Conservation (phyloP, 106 monocot genomes). For the Cymbidium sinense region DNA sequence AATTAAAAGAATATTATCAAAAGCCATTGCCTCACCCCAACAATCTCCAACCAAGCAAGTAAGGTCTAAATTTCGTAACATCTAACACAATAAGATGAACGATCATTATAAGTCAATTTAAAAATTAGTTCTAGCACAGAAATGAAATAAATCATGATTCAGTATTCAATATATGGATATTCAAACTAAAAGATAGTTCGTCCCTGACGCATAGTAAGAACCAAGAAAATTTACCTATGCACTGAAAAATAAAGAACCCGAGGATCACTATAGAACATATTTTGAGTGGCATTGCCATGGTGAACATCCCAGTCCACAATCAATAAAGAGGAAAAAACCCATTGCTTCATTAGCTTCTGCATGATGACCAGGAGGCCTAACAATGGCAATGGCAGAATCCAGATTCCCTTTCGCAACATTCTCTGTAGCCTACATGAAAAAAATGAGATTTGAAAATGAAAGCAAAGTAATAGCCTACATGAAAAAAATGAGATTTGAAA, state of each 20-base stretch:
- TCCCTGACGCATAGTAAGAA: no score
- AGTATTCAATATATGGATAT: not conserved
- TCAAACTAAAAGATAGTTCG: not conserved
- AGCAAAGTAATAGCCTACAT: no score
- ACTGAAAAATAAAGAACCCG: slow-evolving; percentile 94
- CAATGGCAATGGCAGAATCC: slow-evolving; percentile 71
- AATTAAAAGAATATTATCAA: no score
- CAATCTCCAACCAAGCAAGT: not conserved
- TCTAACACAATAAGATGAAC: not conserved
- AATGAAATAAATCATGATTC: not conserved
- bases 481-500: not conserved
- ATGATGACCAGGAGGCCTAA: slow-evolving; percentile 98
- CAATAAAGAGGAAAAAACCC: slow-evolving; percentile 93
- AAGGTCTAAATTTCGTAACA: not conserved
- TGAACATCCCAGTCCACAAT: slow-evolving; percentile 99
- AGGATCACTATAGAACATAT: slow-evolving; percentile 81
- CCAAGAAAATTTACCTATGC: no score
- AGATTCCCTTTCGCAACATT: slow-evolving; percentile 76
- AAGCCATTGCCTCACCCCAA: not conserved
- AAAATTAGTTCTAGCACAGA: not conserved
- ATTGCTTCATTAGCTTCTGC: slow-evolving; percentile 82
- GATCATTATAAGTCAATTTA: not conserved
- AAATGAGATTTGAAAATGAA: no score
- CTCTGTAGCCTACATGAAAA: slow-evolving; percentile 43
- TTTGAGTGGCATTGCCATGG: slow-evolving; percentile 97